Percentiles rank a stretch among this genome's conserved stretches.
Evolutionary conservation across 345 rosid species (phyloP).

Genomic region (Eucalyptus cladocalyx): DNA sequence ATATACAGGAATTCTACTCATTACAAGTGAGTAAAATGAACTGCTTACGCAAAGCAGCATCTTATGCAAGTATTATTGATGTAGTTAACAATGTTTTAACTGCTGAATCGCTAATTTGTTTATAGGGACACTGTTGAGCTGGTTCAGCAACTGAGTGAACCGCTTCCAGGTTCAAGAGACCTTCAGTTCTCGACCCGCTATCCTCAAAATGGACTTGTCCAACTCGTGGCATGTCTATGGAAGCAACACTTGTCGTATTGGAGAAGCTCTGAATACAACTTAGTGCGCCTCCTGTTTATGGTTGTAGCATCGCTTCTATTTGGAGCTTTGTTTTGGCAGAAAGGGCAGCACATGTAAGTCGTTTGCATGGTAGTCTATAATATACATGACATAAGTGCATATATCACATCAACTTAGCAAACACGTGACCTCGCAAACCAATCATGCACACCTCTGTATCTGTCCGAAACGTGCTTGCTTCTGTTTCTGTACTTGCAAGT

Average conservation of each 20-base stretch:
- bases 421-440: neutral
- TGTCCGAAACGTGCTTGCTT: neutral
- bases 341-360: slow-evolving; percentile 56
- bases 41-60: neutral
- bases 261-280: slow-evolving; percentile 76
- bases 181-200: slow-evolving; percentile 41
- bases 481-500: neutral
- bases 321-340: slow-evolving; percentile 60
- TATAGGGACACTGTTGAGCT: slow-evolving; percentile 34
- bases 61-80: neutral
- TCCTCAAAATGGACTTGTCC: slow-evolving; percentile 49
- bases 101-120: neutral
- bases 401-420: neutral
- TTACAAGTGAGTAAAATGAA: neutral
- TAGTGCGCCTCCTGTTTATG: slow-evolving; percentile 26
- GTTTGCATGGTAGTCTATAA: neutral
- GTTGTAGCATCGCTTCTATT: slow-evolving; percentile 29
- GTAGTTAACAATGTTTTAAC: neutral
- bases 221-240: slow-evolving; percentile 69
- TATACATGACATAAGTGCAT: neutral
- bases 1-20: slow-evolving; percentile 30
- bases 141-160: slow-evolving; percentile 32
- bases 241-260: slow-evolving; percentile 71
- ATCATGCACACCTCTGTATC: neutral
- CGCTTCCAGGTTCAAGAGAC: slow-evolving; percentile 32